These are phyloP conservation scores for Lasiodiplodia sp. DNA, from an alignment of 2,329 filamentous ascomycete genomes.

Conservation along the genomic window DNA sequence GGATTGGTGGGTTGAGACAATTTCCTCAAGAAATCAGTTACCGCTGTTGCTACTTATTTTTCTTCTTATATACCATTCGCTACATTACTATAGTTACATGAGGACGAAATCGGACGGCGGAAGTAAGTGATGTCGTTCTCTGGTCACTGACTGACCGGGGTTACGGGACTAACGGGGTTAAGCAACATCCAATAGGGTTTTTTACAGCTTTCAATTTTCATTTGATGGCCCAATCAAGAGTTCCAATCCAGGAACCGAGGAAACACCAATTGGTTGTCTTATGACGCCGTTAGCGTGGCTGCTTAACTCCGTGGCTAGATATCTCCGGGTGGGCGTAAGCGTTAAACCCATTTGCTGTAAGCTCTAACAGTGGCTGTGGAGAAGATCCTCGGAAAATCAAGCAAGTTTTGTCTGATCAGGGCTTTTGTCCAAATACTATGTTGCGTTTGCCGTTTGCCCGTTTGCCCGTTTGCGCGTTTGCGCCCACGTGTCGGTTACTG, in stretches of 20 bases:
- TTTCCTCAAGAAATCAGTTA: neutral
- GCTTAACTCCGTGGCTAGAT: neutral
- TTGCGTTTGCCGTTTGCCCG: too few species aligned
- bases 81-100: neutral
- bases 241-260: neutral
- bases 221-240: neutral
- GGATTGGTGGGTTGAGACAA: neutral
- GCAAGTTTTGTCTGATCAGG: neutral
- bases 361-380: neutral
- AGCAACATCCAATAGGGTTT: neutral
- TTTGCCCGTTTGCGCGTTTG: too few species aligned
- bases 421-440: too few species aligned
- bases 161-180: neutral
- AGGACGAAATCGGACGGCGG: neutral
- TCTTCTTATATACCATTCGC: neutral
- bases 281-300: neutral
- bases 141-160: neutral
- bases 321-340: neutral
- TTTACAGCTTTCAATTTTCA: neutral
- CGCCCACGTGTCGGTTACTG: too few species aligned
- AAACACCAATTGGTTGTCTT: neutral
- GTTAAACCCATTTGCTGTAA: neutral
- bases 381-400: neutral
- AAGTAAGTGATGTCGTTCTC: neutral
- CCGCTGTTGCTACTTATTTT: neutral